Conservation (phyloP, 768 basidiomycete species). For the Pisolithus tinctorius region DNA sequence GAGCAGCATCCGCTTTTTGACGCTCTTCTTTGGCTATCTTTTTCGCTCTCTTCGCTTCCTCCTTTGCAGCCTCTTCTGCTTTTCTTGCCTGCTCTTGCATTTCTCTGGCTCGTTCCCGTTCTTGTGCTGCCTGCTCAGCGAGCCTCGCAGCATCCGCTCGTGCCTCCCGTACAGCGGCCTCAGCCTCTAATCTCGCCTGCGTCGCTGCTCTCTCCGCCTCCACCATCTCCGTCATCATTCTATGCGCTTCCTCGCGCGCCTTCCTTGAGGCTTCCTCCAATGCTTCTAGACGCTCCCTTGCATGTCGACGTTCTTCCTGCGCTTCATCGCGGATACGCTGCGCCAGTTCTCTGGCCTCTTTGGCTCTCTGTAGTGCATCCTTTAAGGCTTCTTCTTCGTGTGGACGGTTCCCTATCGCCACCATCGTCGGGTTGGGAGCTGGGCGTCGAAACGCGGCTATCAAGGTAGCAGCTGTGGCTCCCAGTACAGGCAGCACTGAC, state of each 20-base stretch:
- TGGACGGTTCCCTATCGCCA: neutral
- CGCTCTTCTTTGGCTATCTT: neutral
- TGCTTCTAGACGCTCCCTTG: neutral
- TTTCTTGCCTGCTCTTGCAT: neutral
- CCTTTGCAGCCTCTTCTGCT: neutral
- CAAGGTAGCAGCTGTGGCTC: neutral
- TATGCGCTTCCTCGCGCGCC: neutral
- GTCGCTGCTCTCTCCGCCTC: constrained; percentile 4
- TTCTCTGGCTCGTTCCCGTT: constrained; percentile 2
- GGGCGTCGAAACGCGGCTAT: neutral
- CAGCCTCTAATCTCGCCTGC: neutral
- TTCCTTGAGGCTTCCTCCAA: neutral
- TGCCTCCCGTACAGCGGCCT: neutral
- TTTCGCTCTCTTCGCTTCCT: neutral
- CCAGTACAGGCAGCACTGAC: neutral
- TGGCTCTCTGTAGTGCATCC: constrained; percentile 1
- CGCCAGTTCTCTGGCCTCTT: neutral
- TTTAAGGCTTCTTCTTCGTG: neutral
- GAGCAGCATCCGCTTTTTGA: neutral
- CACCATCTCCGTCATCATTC: neutral
- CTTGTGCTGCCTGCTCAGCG: constrained; percentile 1
- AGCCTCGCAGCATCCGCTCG: neutral
- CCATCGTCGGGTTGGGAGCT: constrained; percentile 1
- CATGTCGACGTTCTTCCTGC: neutral
- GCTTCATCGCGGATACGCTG: neutral